Conservation (phyloP, 495 filamentous ascomycete species). For the Ramalina peruviana region DNA sequence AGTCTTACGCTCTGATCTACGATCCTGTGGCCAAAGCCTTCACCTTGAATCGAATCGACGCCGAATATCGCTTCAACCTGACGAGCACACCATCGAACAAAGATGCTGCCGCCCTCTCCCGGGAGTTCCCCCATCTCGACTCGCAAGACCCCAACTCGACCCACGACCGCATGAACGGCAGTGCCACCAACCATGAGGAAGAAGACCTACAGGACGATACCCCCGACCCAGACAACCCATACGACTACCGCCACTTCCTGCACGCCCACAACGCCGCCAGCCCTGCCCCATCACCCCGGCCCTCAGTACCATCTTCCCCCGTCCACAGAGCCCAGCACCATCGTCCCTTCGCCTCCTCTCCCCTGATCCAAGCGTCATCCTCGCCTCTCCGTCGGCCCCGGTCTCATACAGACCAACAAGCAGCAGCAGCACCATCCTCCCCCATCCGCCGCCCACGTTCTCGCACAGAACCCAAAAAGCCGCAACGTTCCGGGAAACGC, state of each 20-base stretch:
- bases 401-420: no score
- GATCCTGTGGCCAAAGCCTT: conserved; percentile 35
- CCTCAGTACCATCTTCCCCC: background rate
- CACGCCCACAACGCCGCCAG: conserved; percentile 4
- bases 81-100: conserved; percentile 32
- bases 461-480: conserved; percentile 5
- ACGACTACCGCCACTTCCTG: conserved; percentile 46
- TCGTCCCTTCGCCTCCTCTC: conserved; percentile 1
- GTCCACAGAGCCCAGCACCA: conserved; percentile 1
- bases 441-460: background rate
- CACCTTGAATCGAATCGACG: conserved; percentile 36
- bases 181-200: conserved; percentile 30
- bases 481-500: conserved; percentile 3
- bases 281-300: conserved; percentile 2
- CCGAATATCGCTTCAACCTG: conserved; percentile 44
- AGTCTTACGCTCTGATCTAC: conserved; percentile 37
- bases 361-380: background rate
- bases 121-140: conserved; percentile 33
- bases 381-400: background rate
- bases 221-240: conserved; percentile 40
- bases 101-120: conserved; percentile 29
- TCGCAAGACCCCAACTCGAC: conserved; percentile 26
- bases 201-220: conserved; percentile 13
- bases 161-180: conserved; percentile 25
- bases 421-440: background rate